These are phyloP conservation scores for Pyrenophora graminea DNA, from an alignment of 2,329 filamentous ascomycete genomes.

Conservation along the genomic window DNA sequence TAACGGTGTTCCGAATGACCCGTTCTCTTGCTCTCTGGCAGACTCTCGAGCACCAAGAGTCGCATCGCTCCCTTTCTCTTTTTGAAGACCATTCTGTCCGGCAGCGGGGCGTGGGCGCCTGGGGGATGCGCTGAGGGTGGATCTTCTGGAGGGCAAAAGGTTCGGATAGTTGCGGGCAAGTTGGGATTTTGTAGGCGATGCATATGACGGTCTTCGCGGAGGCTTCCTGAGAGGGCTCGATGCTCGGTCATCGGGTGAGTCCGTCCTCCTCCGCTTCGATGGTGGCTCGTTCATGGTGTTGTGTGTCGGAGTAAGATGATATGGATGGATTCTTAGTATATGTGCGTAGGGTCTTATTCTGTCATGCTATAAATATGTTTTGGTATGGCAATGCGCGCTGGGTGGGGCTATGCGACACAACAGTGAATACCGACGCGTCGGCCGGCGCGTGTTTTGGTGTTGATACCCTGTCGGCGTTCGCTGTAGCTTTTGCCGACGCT, in stretches of 20 bases:
- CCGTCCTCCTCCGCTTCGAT: slow-evolving; percentile 43
- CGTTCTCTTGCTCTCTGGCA: slow-evolving; percentile 8
- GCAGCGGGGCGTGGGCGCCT: slow-evolving; percentile 4
- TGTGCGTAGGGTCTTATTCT: not conserved
- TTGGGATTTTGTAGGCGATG: slow-evolving; percentile 48
- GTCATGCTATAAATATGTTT: slow-evolving; percentile 1
- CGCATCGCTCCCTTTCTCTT: slow-evolving; percentile 13
- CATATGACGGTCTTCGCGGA: slow-evolving; percentile 43
- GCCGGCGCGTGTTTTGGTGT: slow-evolving; percentile 35
- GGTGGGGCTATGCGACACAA: slow-evolving; percentile 10
- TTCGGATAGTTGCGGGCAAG: slow-evolving; percentile 46
- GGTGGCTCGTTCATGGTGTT: slow-evolving; percentile 38
- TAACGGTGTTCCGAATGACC: not conserved
- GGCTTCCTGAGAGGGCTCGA: slow-evolving; percentile 38
- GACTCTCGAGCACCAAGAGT: too few species aligned
- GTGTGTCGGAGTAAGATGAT: not conserved
- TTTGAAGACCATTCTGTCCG: not conserved
- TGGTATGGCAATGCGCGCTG: not conserved
- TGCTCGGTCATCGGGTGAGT: slow-evolving; percentile 30
- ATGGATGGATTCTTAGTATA: not conserved
- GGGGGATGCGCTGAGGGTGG: slow-evolving; percentile 11
- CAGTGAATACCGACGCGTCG: slow-evolving; percentile 33
- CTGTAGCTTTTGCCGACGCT: slow-evolving; percentile 33
- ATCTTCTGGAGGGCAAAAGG: slow-evolving; percentile 27
- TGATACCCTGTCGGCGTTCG: slow-evolving; percentile 28